Evolutionary conservation across 371 early-diverging fungal genomes (phyloP).

Genomic region (Saksenaea vasiformis): DNA sequence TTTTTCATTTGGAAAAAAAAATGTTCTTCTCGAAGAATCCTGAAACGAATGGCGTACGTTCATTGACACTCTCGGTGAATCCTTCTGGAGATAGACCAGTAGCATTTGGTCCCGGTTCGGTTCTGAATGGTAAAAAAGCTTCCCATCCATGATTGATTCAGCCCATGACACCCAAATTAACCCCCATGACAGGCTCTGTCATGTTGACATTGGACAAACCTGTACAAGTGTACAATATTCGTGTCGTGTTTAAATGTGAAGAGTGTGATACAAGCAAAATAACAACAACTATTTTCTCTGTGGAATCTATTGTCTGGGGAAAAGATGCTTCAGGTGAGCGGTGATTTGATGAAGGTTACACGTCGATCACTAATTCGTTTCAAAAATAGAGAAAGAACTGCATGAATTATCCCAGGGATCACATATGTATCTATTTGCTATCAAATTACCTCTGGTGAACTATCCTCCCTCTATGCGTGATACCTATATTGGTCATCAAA

Average conservation of each 20-base stretch:
- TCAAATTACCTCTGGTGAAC: conserved; percentile 43
- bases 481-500: conserved; percentile 33
- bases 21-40: conserved; percentile 20
- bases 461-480: conserved; percentile 45
- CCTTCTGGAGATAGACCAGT: conserved; percentile 33
- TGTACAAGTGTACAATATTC: conserved; percentile 24
- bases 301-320: conserved; percentile 34
- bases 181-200: conserved; percentile 29
- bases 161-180: too few species aligned
- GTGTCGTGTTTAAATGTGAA: conserved; percentile 38
- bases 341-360: background rate
- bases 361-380: background rate
- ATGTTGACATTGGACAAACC: conserved; percentile 37
- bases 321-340: conserved; percentile 13
- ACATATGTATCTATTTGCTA: conserved; percentile 51
- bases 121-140: conserved; percentile 38
- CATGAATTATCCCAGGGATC: conserved; percentile 27
- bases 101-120: conserved; percentile 50
- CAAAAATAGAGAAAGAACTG: background rate
- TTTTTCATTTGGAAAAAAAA: too few species aligned
- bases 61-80: conserved; percentile 29
- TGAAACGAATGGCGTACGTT: conserved; percentile 17
- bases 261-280: conserved; percentile 13
- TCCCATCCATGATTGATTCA: background rate
- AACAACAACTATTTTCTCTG: conserved; percentile 30